Percentiles rank a stretch among this genome's conserved stretches.
These are phyloP conservation scores for Hericium coralloides DNA, from an alignment of 768 basidiomycete species.

Conservation along the genomic window DNA sequence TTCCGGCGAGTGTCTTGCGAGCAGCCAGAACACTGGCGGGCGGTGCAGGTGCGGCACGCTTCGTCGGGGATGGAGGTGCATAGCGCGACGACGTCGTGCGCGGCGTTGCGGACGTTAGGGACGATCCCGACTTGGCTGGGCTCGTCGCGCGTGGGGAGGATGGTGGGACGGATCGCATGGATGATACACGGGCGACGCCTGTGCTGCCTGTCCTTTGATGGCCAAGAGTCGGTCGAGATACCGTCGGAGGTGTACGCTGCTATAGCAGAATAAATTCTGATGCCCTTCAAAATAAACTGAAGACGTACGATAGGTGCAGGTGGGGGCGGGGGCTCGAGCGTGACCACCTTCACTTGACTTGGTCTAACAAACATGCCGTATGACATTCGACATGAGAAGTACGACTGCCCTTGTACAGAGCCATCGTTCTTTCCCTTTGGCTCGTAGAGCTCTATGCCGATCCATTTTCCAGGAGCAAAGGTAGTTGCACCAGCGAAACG, in stretches of 20 bases:
- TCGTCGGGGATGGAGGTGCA: constrained; percentile 45
- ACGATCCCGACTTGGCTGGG: constrained; percentile 43
- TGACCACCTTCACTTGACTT: constrained; percentile 66
- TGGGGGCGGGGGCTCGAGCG: constrained; percentile 19
- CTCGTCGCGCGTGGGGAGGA: constrained; percentile 58
- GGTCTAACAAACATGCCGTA: constrained; percentile 88
- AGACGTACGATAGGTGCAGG: not conserved
- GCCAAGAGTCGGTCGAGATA: constrained; percentile 27
- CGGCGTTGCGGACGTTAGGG: constrained; percentile 24
- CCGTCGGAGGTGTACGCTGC: constrained; percentile 6
- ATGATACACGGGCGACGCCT: constrained; percentile 26
- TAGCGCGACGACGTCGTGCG: constrained; percentile 21
- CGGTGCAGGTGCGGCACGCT: constrained; percentile 33
- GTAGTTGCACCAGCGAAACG: constrained; percentile 78
- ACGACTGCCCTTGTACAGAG: constrained; percentile 63
- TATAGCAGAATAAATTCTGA: not conserved
- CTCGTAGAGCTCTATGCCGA: constrained; percentile 83
- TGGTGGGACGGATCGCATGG: constrained; percentile 31
- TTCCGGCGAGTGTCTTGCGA: constrained; percentile 38
- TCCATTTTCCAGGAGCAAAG: constrained; percentile 89
- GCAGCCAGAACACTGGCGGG: constrained; percentile 25
- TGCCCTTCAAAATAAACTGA: not conserved
- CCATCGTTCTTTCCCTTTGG: constrained; percentile 95
- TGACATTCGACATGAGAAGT: constrained; percentile 71
- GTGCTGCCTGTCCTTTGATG: constrained; percentile 58